These are phyloP conservation scores for Metschnikowia lochheadii DNA, from an alignment of 805 yeast species.

Conservation along the genomic window DNA sequence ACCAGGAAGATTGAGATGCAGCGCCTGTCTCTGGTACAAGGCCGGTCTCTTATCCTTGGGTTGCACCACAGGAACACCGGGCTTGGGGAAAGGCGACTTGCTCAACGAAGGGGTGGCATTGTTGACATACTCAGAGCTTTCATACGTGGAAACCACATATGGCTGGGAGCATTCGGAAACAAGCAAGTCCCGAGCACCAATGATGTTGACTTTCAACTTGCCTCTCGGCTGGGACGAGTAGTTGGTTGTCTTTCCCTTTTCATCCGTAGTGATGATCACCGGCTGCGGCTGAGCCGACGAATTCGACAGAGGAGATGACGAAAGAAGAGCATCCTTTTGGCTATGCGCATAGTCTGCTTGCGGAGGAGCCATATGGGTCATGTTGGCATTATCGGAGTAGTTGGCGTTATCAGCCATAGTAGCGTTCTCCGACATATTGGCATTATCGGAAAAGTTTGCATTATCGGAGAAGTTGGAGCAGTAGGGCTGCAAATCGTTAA, in stretches of 20 bases:
- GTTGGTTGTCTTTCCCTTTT: constrained; percentile 33
- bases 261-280: constrained; percentile 39
- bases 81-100: constrained; percentile 22
- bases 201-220: constrained; percentile 71
- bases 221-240: constrained; percentile 61
- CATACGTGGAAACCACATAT: constrained; percentile 87
- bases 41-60: constrained; percentile 25
- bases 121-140: constrained; percentile 85
- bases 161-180: constrained; percentile 63
- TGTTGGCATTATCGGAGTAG: background rate
- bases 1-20: constrained; percentile 29
- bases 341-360: background rate
- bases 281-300: constrained; percentile 18
- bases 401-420: too few species aligned
- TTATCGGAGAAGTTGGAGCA: constrained; percentile 14
- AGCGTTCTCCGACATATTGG: background rate
- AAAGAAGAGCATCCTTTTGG: background rate
- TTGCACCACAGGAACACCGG: constrained; percentile 15
- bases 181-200: constrained; percentile 71
- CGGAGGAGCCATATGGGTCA: background rate
- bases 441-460: background rate
- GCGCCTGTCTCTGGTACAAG: constrained; percentile 37
- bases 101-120: constrained; percentile 62
- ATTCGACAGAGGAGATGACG: constrained; percentile 10
- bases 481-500: constrained; percentile 18